These are phyloP conservation scores for Oemleria cerasiformis DNA, from an alignment of 306 rosid species.

Conservation along the genomic window DNA sequence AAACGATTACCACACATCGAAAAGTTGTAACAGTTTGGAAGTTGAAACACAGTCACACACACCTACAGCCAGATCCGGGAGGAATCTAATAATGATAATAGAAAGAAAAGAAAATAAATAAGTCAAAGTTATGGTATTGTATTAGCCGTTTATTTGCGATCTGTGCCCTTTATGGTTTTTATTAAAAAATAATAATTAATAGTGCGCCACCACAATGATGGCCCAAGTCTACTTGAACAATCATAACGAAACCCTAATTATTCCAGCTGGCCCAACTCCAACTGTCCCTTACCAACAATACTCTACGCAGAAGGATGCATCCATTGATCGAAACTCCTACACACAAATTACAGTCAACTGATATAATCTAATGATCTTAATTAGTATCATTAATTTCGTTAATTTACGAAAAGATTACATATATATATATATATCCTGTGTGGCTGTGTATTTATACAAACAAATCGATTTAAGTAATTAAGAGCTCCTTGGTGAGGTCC, in stretches of 20 bases:
- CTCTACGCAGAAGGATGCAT: too few relatives aligned
- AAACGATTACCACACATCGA: too few relatives aligned
- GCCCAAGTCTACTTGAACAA: too few relatives aligned
- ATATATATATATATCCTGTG: background rate
- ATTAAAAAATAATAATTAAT: background rate
- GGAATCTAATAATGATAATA: background rate
- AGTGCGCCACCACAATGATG: background rate
- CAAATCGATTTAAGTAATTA: background rate
- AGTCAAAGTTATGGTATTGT: background rate
- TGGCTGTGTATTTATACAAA: background rate
- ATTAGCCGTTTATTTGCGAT: background rate
- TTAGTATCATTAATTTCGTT: too few relatives aligned
- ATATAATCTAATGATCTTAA: too few relatives aligned
- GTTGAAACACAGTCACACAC: background rate
- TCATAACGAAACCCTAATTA: too few relatives aligned
- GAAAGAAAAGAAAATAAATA: background rate
- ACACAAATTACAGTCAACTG: too few relatives aligned
- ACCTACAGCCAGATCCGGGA: too few relatives aligned
- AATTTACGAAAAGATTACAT: background rate
- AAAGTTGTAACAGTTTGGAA: too few relatives aligned
- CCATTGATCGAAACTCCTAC: too few relatives aligned
- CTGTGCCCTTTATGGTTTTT: background rate
- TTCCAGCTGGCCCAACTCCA: background rate
- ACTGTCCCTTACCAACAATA: background rate
- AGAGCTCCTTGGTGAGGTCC: slow-evolving; percentile 17